Conservation (phyloP, 345 rosid genomes). For the Dipteronia sinensis region DNA sequence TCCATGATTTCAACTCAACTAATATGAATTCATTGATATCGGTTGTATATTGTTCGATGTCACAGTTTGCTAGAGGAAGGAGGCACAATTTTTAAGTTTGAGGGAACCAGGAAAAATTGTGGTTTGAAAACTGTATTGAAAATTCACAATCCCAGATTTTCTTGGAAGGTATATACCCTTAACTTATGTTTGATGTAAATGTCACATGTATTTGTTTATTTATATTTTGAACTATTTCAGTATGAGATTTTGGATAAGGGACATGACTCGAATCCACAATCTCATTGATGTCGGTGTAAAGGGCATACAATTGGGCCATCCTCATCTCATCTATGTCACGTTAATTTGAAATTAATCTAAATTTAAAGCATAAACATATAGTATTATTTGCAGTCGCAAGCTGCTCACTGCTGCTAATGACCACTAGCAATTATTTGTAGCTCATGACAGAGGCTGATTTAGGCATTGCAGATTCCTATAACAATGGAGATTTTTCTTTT, state of each 20-base stretch:
- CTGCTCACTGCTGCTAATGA: slow-evolving; percentile 1
- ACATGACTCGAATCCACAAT: too few species aligned
- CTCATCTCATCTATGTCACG: too few species aligned
- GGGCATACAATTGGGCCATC: too few species aligned
- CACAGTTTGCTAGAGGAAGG: slow-evolving; percentile 82
- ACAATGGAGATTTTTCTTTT: slow-evolving; percentile 76
- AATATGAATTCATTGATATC: not conserved
- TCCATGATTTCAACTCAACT: not conserved
- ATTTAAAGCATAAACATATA: slow-evolving; percentile 9
- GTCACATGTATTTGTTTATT: not conserved
- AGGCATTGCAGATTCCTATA: slow-evolving; percentile 84
- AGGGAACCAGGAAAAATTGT: slow-evolving; percentile 51
- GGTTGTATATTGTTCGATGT: not conserved
- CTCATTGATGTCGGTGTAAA: too few species aligned
- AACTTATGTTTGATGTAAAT: slow-evolving; percentile 29
- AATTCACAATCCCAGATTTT: slow-evolving; percentile 79
- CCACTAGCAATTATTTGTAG: slow-evolving; percentile 30
- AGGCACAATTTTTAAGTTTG: slow-evolving; percentile 77
- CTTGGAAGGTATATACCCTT: slow-evolving; percentile 71
- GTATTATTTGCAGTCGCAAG: not conserved
- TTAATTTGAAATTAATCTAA: not conserved
- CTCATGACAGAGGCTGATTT: slow-evolving; percentile 86
- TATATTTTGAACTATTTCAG: too few species aligned
- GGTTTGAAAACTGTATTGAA: slow-evolving; percentile 48
- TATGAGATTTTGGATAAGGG: too few species aligned